Evolutionary conservation across 371 early-diverging fungal genomes (phyloP), one percentile per base, ranked within the genome.

Genomic region (Rhizopus stolonifer): DNA sequence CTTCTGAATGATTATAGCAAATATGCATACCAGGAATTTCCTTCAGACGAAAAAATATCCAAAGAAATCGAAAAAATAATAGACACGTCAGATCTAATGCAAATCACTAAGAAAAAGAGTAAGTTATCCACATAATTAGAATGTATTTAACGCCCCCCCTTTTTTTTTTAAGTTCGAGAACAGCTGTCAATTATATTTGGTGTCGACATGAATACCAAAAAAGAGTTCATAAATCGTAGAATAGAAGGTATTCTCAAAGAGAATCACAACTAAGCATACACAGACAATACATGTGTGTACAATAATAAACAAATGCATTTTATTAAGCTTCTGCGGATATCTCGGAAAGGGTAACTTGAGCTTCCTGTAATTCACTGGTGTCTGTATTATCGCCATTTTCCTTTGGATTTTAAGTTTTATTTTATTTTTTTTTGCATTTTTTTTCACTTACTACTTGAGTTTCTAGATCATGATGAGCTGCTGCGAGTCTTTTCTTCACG

Each of bases 181-280:
- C 2, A 29, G 11, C 0, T 29, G 88, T 62, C 90, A 68, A n/a
- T n/a, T n/a, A 71, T 81, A 42, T 93, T 91, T 69, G 87, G 87
- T 4, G 77, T 87, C 18, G 93, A 94, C 49, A 67, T 96, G 71
- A 74, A 74, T 8, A 64, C 77, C 2, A 75, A 84, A 60, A 91
- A 90, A 66, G 91, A 92, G 38, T 92, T 83, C 60, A 93, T 94
- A 60, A 88, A 94, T 63, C 70, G 77, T 39, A 82, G 82, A 49
- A 93, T 96, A 47, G 94, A 93, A 64, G 57, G 69, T 19, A 66
- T 80, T 31, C 52, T 74, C 18, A 66, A 70, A 49, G 66, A 29
- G 11, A 29, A n/a, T n/a, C n/a, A n/a, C n/a, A n/a, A n/a, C n/a
- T n/a, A 29, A 29, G 29, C 11, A 11, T 6, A 9, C 11, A 29